phyloP scores from a whole-genome alignment of 768 basidiomycete genomes.

The Trametes elegans region DNA sequence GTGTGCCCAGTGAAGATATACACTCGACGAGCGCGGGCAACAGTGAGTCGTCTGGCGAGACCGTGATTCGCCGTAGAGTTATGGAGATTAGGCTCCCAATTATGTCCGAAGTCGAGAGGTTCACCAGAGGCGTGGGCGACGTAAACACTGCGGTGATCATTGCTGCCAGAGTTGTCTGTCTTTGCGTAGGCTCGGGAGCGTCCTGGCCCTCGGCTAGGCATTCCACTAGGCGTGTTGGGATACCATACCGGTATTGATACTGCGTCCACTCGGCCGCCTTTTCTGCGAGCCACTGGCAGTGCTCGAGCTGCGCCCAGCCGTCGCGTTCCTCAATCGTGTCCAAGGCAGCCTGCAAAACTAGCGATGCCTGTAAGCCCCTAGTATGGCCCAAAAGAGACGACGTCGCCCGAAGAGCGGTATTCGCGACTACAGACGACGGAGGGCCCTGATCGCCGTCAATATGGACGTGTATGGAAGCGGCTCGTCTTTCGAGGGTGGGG shows the following conservation, averaged over 20 bases:
- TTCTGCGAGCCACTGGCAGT: slow-evolving; percentile 82
- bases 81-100: slow-evolving; percentile 74
- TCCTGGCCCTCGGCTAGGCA: slow-evolving; percentile 66
- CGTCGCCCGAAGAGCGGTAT: slow-evolving; percentile 68
- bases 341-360: slow-evolving; percentile 70
- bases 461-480: slow-evolving; percentile 87
- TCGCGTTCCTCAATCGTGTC: slow-evolving; percentile 59
- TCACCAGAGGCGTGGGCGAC: slow-evolving; percentile 78
- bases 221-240: slow-evolving; percentile 84
- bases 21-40: slow-evolving; percentile 70
- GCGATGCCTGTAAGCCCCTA: slow-evolving; percentile 69
- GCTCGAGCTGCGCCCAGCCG: slow-evolving; percentile 65
- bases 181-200: slow-evolving; percentile 38
- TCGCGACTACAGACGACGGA: slow-evolving; percentile 66
- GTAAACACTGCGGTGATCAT: slow-evolving; percentile 87
- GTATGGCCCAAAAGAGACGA: slow-evolving; percentile 73
- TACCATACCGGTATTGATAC: slow-evolving; percentile 89
- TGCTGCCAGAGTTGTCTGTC: slow-evolving; percentile 61
- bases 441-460: slow-evolving; percentile 88
- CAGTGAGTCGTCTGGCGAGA: slow-evolving; percentile 61
- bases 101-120: slow-evolving; percentile 88
- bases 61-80: slow-evolving; percentile 65
- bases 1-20: slow-evolving; percentile 81
- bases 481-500: slow-evolving; percentile 76
- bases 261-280: slow-evolving; percentile 84